Conservation (phyloP, 768 basidiomycete genomes). For the Suillus occidentalis region DNA sequence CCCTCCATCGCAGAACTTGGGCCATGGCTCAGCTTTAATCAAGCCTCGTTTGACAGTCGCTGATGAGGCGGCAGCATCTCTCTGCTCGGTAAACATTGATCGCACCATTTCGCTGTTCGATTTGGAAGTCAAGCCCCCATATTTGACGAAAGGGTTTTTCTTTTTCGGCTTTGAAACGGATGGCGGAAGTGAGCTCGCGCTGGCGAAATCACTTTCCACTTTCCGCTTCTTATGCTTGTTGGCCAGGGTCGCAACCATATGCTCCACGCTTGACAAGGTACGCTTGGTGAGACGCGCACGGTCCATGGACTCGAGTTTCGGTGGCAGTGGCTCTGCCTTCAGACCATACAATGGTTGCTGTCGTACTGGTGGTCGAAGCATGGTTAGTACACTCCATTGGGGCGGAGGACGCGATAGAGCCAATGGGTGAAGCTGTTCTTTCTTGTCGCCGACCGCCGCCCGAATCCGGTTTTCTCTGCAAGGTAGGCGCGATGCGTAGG, state of each 20-base stretch:
- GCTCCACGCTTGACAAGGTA: constrained; percentile 18
- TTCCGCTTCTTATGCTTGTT: constrained; percentile 18
- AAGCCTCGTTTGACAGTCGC: not conserved
- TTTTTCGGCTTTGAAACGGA: constrained; percentile 5
- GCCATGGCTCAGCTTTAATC: not conserved
- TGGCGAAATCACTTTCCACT: constrained; percentile 21
- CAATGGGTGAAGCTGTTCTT: constrained; percentile 19
- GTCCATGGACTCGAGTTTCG: constrained; percentile 17
- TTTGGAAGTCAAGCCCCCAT: not conserved
- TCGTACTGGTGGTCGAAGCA: not conserved
- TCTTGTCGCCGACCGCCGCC: not conserved
- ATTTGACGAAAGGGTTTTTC: constrained; percentile 25
- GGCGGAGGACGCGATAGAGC: constrained; percentile 30
- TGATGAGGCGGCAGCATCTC: not conserved
- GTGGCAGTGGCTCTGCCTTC: not conserved
- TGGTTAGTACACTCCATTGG: constrained; percentile 21
- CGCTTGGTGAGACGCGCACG: constrained; percentile 28
- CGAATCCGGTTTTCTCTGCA: not conserved
- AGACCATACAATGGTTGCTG: not conserved
- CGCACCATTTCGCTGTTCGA: not conserved
- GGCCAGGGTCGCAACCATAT: constrained; percentile 22
- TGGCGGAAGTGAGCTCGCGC: constrained; percentile 5
- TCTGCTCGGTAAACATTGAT: constrained; percentile 18
- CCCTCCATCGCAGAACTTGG: not conserved
- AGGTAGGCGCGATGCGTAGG: not conserved